These are phyloP conservation scores for Aphanomyces stellatus DNA, from an alignment of 352 stramenopile species.

Conservation along the genomic window DNA sequence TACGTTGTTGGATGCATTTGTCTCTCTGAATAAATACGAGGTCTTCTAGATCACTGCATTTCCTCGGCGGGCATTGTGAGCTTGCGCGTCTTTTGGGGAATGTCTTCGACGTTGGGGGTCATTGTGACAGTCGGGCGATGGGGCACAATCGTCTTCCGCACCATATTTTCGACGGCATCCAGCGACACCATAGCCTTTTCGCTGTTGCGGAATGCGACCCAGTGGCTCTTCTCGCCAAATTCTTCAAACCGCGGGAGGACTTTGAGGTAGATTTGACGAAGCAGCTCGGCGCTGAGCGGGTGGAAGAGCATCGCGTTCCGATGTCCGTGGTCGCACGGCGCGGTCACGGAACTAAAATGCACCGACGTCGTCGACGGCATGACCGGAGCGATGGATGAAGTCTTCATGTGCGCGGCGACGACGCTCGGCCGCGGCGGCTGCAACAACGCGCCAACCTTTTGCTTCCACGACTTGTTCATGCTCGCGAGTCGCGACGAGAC, in stretches of 20 bases:
- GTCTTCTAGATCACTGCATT: not conserved
- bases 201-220: slow-evolving; percentile 13
- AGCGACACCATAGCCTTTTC: slow-evolving; percentile 20
- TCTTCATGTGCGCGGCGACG: too few species aligned
- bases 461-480: not conserved
- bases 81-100: not conserved
- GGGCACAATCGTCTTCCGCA: not conserved
- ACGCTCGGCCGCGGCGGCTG: too few species aligned
- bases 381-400: too few species aligned
- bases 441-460: too few species aligned
- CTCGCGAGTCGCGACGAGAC: not conserved
- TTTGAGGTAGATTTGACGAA: slow-evolving; percentile 10
- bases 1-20: too few species aligned
- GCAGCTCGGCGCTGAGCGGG: slow-evolving; percentile 16
- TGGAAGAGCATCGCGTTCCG: slow-evolving; percentile 1
- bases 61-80: not conserved
- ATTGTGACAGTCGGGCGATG: not conserved
- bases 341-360: too few species aligned
- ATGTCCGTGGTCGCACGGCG: too few species aligned
- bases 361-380: too few species aligned
- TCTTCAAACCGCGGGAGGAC: slow-evolving; percentile 17
- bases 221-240: not conserved
- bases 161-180: slow-evolving; percentile 13
- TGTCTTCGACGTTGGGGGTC: slow-evolving; percentile 4
- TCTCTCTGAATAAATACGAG: not conserved